A percentile compares a stretch with the other conserved stretches of the same genome.
phyloP scores from a whole-genome alignment of 2,329 filamentous ascomycete species.

The Trichocomaceae sp. region DNA sequence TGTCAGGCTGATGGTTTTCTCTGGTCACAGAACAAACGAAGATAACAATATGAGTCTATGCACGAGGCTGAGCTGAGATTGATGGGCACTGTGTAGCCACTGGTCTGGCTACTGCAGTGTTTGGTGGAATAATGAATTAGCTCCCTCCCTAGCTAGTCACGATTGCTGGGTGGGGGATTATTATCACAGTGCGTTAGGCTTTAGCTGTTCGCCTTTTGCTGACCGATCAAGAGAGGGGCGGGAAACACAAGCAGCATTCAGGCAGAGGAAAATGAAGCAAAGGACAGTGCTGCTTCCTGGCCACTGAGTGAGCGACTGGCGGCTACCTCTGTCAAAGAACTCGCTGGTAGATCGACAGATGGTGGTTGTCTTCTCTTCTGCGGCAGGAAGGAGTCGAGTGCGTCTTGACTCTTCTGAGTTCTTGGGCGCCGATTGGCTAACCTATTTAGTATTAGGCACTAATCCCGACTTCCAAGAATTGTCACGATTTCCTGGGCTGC shows the following conservation, averaged over 20 bases:
- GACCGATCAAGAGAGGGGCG: conserved; percentile 13
- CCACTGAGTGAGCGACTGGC: background rate
- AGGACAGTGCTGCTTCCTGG: background rate
- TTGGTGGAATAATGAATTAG: background rate
- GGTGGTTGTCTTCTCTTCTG: background rate
- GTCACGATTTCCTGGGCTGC: background rate
- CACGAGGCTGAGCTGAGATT: background rate
- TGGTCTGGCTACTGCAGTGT: too few species aligned
- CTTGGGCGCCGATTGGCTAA: background rate
- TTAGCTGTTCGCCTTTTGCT: too few species aligned
- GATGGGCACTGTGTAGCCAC: background rate
- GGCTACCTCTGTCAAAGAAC: background rate
- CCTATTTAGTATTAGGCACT: background rate
- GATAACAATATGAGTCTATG: too few species aligned
- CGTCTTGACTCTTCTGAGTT: too few species aligned
- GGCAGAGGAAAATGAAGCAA: background rate
- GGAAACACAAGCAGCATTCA: background rate
- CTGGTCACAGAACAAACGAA: background rate
- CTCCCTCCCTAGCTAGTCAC: background rate
- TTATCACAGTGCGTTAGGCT: conserved; percentile 6
- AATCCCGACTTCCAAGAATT: background rate
- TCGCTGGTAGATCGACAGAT: background rate
- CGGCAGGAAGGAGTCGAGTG: background rate
- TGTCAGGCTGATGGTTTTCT: background rate
- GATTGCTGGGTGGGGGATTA: conserved; percentile 5